Evolutionary conservation across 2,329 filamentous ascomycete species (phyloP).

Genomic region (Fonsecaea nubica): DNA sequence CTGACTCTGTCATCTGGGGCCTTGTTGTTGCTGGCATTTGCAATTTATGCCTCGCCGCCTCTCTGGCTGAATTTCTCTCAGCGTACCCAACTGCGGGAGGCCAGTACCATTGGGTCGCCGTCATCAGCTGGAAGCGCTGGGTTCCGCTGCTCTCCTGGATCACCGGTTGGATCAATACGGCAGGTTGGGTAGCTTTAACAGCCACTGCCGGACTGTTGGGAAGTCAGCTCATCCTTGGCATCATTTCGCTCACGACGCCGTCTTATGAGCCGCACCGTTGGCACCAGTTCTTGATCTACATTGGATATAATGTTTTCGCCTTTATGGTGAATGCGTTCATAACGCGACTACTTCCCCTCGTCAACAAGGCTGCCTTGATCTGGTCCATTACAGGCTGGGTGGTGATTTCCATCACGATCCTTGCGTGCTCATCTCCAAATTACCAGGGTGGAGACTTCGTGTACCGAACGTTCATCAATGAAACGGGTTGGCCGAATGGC

Average conservation of each 20-base stretch:
- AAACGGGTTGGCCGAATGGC: slow-evolving; percentile 72
- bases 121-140: slow-evolving; percentile 65
- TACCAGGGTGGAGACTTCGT: slow-evolving; percentile 69
- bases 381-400: slow-evolving; percentile 74
- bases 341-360: slow-evolving; percentile 65
- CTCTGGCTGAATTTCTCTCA: slow-evolving; percentile 73
- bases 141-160: slow-evolving; percentile 68
- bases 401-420: slow-evolving; percentile 72
- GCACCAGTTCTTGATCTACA: slow-evolving; percentile 77
- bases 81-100: slow-evolving; percentile 53
- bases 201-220: slow-evolving; percentile 72
- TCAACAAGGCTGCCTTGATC: slow-evolving; percentile 73
- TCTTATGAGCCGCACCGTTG: slow-evolving; percentile 65
- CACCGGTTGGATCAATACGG: slow-evolving; percentile 65
- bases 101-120: slow-evolving; percentile 75
- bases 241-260: slow-evolving; percentile 67
- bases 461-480: slow-evolving; percentile 66
- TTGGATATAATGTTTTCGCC: slow-evolving; percentile 66
- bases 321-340: slow-evolving; percentile 71
- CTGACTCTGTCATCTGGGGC: slow-evolving; percentile 74
- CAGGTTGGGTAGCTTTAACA: slow-evolving; percentile 59
- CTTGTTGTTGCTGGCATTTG: slow-evolving; percentile 68
- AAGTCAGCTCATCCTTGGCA: slow-evolving; percentile 69
- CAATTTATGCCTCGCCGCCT: slow-evolving; percentile 72
- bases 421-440: slow-evolving; percentile 69